These are phyloP conservation scores for Senna siamea DNA, from an alignment of 306 rosid species.

Conservation along the genomic window DNA sequence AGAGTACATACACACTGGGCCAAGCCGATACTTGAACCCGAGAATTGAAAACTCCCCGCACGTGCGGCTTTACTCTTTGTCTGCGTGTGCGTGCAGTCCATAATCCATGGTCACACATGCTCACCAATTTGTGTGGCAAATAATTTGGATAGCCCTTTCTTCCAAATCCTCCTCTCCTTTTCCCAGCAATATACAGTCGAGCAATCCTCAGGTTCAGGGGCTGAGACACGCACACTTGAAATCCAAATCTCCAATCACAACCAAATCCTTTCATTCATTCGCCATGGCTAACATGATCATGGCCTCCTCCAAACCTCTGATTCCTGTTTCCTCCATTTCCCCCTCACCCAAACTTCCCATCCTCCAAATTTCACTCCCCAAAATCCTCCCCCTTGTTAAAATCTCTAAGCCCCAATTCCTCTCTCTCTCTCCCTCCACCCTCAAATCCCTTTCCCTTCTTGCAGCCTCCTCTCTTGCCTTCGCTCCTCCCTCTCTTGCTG, in stretches of 20 bases:
- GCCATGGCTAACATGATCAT: conserved; percentile 84
- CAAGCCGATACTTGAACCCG: background rate
- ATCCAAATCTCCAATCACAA: background rate
- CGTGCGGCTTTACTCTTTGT: background rate
- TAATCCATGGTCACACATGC: background rate
- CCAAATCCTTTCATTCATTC: background rate
- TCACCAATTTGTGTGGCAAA: conserved; percentile 72
- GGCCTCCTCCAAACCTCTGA: conserved; percentile 69
- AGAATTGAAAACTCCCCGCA: background rate
- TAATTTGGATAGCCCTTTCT: conserved; percentile 47
- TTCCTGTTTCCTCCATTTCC: conserved; percentile 41
- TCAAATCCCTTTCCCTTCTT: conserved; percentile 61
- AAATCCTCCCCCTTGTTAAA: conserved; percentile 39
- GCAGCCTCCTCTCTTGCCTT: conserved; percentile 57
- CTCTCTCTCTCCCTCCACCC: conserved; percentile 48
- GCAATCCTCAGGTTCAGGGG: conserved; percentile 9
- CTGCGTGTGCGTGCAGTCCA: background rate
- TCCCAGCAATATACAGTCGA: too few relatives aligned
- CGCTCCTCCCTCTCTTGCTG: conserved; percentile 74
- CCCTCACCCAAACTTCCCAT: conserved; percentile 51
- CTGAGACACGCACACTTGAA: background rate
- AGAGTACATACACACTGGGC: background rate
- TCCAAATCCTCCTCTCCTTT: conserved; percentile 34
- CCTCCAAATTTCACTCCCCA: conserved; percentile 63
- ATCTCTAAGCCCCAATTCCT: conserved; percentile 41